Evolutionary conservation across 306 rosid species (phyloP), one percentile per base, ranked within the genome.

Genomic region (Vigna unguiculata): DNA sequence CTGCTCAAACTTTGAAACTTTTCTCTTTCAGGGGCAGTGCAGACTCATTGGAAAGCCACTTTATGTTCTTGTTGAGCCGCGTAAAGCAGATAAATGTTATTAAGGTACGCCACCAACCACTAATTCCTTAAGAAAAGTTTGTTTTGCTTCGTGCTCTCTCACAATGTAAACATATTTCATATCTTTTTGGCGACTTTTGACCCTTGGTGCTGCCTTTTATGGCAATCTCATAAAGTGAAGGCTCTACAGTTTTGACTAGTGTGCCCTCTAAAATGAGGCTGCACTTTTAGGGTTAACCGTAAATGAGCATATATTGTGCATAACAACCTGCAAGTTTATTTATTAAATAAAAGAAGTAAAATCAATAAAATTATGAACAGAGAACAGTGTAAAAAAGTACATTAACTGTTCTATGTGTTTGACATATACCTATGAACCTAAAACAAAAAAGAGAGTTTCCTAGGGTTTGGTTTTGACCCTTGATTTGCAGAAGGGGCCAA

Each of bases 21-120:
- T 46, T 74, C 13, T 40, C 25, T 71, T 88, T 79, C 93, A 92
- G 98, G 99, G 96, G 71, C 93, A 91, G 69, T 57, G 91, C 80
- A 86, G 88, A 86, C 91, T 86, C 20, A 84, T 85, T 25, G 97
- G 99, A 76, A 96, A 91, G 81, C 98, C 98, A 74, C 89, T 96
- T 43, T 96, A 92, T 72, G 92, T 89, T 25, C 97, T 93, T 38
- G 97, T 96, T 74, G 98, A 89, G 91, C 99, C 99, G 19, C 86
- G 97, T 8, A 57, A 81, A 85, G 75, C 59, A 19, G 59, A 53
- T 53, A 53, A 19, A 53, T 53, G 90, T 74, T 87, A 77, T 76
- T 74, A 69, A 90, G 97, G 93, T 88, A 76, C 48, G 13, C 1
- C 7, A 20, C 22, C 8, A 55, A 8, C 30, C 51, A n/a, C 13